These are phyloP conservation scores for Kluyveromyces dobzhanskii DNA, from an alignment of 805 yeast species.

Conservation along the genomic window DNA sequence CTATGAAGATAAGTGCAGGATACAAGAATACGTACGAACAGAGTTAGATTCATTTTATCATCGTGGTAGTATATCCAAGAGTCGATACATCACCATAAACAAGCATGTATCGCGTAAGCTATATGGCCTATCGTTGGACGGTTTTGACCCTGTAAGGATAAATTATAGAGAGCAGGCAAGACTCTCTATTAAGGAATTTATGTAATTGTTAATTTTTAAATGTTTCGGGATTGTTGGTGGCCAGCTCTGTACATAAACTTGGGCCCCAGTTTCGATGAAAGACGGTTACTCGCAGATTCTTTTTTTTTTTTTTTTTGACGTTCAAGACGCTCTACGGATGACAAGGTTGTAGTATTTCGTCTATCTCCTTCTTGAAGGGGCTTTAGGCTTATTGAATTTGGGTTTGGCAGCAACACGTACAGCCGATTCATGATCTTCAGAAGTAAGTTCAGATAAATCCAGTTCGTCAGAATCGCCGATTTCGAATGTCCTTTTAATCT, in stretches of 20 bases:
- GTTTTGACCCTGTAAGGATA: slow-evolving; percentile 9
- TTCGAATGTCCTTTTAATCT: slow-evolving; percentile 46
- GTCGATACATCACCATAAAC: slow-evolving; percentile 52
- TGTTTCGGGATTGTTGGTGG: too few relatives aligned
- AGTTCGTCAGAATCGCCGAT: slow-evolving; percentile 68
- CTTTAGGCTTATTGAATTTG: slow-evolving; percentile 55
- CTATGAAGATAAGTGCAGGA: slow-evolving; percentile 40
- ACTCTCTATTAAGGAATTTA: slow-evolving; percentile 2
- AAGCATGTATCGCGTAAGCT: slow-evolving; percentile 51
- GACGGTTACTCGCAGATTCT: too few relatives aligned
- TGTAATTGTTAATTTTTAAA: neutral
- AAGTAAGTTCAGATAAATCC: slow-evolving; percentile 42
- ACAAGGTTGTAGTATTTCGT: too few relatives aligned
- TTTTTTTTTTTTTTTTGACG: too few relatives aligned
- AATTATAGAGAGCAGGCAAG: slow-evolving; percentile 14
- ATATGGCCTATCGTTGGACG: slow-evolving; percentile 33
- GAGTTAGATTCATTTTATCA: slow-evolving; percentile 42
- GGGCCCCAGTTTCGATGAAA: too few relatives aligned
- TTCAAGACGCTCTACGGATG: too few relatives aligned
- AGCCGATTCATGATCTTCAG: slow-evolving; percentile 13
- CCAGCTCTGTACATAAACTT: too few relatives aligned
- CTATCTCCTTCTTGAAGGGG: slow-evolving; percentile 50
- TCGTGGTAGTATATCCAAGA: slow-evolving; percentile 27
- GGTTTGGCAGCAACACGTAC: slow-evolving; percentile 15
- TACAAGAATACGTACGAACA: slow-evolving; percentile 52